Conservation (phyloP, 2,329 filamentous ascomycete genomes). For the Ciborinia camelliae region DNA sequence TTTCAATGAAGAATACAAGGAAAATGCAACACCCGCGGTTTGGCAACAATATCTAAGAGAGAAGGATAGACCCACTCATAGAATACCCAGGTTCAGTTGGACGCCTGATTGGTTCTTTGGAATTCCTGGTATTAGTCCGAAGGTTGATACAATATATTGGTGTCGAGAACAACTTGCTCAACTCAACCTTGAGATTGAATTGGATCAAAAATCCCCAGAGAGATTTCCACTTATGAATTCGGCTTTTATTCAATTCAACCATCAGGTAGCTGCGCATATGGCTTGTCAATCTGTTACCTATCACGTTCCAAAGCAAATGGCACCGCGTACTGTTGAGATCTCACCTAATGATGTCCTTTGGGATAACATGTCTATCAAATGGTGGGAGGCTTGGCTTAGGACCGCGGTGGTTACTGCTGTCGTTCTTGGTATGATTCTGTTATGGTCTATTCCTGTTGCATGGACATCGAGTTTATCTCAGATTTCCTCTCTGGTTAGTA, state of each 20-base stretch:
- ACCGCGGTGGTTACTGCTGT: slow-evolving; percentile 61
- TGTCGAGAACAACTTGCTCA: slow-evolving; percentile 82
- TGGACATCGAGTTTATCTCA: slow-evolving; percentile 83
- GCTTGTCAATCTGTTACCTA: slow-evolving; percentile 89
- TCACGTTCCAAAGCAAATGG: slow-evolving; percentile 90
- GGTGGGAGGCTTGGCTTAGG: slow-evolving; percentile 77
- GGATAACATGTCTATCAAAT: slow-evolving; percentile 94
- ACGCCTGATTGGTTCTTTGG: slow-evolving; percentile 67
- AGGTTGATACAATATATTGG: slow-evolving; percentile 93
- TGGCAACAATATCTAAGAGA: slow-evolving; percentile 83
- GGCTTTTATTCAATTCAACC: slow-evolving; percentile 97
- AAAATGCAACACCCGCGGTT: slow-evolving; percentile 61
- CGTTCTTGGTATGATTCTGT: slow-evolving; percentile 72
- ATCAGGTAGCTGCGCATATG: slow-evolving; percentile 97
- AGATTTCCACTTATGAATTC: slow-evolving; percentile 91
- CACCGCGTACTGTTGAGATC: slow-evolving; percentile 87
- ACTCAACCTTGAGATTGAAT: slow-evolving; percentile 86
- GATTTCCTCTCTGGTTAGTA: slow-evolving; percentile 63
- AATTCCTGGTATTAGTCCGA: slow-evolving; percentile 76
- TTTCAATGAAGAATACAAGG: slow-evolving; percentile 58
- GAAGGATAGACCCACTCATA: slow-evolving; percentile 82
- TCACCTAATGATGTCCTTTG: slow-evolving; percentile 89
- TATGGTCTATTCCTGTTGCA: slow-evolving; percentile 88
- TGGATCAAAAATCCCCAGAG: slow-evolving; percentile 81
- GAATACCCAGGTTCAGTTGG: slow-evolving; percentile 60